Evolutionary conservation across 169 alveolate genomes (phyloP).

Genomic region (Neospora caninum): DNA sequence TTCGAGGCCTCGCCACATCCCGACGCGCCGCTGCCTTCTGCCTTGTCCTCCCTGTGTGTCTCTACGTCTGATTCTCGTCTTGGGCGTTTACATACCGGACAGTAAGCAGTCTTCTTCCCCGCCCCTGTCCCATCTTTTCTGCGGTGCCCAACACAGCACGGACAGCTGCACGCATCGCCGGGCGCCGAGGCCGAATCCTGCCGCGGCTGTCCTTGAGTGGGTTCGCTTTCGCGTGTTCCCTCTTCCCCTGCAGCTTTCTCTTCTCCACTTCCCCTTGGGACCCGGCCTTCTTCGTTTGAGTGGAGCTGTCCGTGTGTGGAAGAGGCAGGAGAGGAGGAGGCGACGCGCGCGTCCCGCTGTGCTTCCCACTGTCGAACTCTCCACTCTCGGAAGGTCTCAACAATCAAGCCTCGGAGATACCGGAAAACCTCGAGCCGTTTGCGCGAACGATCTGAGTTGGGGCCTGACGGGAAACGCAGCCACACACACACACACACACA

Average conservation of each 20-base stretch:
- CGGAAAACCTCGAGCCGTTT: not conserved
- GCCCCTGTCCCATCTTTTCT: not conserved
- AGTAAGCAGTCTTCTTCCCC: not conserved
- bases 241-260: not conserved
- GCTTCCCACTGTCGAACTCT: not conserved
- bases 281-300: not conserved
- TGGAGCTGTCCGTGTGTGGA: not conserved
- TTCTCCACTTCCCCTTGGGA: not conserved
- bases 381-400: conserved; percentile 20
- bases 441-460: not conserved
- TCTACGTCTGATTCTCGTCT: not conserved
- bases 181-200: not conserved
- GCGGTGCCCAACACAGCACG: not conserved
- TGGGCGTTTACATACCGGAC: not conserved
- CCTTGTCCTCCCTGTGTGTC: not conserved
- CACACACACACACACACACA: not conserved
- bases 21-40: not conserved
- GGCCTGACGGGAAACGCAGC: not conserved
- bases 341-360: not conserved
- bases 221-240: not conserved
- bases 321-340: not conserved
- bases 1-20: not conserved
- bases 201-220: not conserved
- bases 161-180: not conserved
- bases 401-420: not conserved